A percentile compares a stretch with the other conserved stretches of the same genome.
Evolutionary conservation across 192 early-diverging fungal species (phyloP).

Genomic region (Chytriomyces confervae): DNA sequence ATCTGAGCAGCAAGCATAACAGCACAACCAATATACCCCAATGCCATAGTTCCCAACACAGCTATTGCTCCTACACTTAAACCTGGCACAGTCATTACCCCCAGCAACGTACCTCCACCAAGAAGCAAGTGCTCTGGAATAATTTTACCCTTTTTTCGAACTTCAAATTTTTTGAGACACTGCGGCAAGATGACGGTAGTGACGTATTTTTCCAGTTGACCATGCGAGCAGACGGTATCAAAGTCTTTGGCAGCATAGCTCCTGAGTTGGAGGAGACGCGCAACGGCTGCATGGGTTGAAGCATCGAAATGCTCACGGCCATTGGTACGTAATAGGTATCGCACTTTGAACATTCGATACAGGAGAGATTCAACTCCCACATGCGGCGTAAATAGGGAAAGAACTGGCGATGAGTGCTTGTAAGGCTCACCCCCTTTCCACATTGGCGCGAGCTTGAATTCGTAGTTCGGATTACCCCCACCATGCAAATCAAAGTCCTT

Average conservation of each 20-base stretch:
- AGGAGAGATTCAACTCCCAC: neutral
- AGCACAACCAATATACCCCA: too few species aligned
- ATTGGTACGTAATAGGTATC: neutral
- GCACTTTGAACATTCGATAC: neutral
- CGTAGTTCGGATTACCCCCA: neutral
- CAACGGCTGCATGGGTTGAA: neutral
- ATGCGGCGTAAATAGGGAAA: neutral
- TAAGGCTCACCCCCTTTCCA: neutral
- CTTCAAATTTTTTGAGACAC: neutral
- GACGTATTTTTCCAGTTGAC: neutral
- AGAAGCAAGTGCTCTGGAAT: too few species aligned
- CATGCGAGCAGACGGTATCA: neutral
- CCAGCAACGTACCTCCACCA: too few species aligned
- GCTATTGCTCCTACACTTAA: too few species aligned
- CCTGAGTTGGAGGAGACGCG: neutral
- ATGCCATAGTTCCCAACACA: too few species aligned
- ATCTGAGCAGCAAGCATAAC: too few species aligned
- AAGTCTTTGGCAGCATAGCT: neutral
- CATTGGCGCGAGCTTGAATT: neutral
- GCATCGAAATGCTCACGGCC: neutral
- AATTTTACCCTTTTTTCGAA: neutral
- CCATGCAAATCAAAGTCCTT: neutral
- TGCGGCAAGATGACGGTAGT: neutral
- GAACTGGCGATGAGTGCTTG: neutral
- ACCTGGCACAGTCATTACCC: too few species aligned